Evolutionary conservation across 2,329 filamentous ascomycete genomes (phyloP).

Genomic region (Beauveria asiatica): DNA sequence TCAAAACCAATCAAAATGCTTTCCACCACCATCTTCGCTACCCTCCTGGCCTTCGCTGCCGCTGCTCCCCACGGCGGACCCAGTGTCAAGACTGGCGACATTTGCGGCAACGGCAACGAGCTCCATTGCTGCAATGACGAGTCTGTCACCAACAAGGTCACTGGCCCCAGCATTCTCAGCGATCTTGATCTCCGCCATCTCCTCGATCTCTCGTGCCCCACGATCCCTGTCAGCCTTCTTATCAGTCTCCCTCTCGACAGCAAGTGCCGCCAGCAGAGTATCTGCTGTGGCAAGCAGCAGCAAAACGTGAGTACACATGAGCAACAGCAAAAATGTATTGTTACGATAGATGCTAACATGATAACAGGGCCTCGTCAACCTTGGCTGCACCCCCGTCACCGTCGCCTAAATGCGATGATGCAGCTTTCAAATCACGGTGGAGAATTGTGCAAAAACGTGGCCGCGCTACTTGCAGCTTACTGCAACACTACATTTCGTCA

Average conservation of each 20-base stretch:
- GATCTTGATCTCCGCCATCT: background rate
- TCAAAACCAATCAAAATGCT: slow-evolving; percentile 1
- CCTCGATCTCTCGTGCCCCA: no score
- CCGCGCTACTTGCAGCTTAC: no score
- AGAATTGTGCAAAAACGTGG: background rate
- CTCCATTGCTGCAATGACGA: background rate
- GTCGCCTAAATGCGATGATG: background rate
- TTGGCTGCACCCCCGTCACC: background rate
- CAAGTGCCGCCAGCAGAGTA: background rate
- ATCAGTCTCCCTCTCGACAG: no score
- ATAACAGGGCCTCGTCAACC: background rate
- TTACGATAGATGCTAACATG: no score
- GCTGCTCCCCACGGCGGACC: background rate
- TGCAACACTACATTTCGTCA: background rate
- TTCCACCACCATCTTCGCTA: background rate
- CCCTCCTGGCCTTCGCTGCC: background rate
- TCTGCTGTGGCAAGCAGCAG: background rate
- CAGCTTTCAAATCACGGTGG: background rate
- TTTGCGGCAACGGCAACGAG: slow-evolving; percentile 5
- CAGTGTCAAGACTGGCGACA: background rate
- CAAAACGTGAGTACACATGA: background rate
- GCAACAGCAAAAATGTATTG: no score
- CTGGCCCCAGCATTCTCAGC: background rate
- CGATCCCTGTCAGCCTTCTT: no score
- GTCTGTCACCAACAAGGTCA: background rate